phyloP scores from a whole-genome alignment of 2,329 filamentous ascomycete species.

The Trichoderma koningiopsis region DNA sequence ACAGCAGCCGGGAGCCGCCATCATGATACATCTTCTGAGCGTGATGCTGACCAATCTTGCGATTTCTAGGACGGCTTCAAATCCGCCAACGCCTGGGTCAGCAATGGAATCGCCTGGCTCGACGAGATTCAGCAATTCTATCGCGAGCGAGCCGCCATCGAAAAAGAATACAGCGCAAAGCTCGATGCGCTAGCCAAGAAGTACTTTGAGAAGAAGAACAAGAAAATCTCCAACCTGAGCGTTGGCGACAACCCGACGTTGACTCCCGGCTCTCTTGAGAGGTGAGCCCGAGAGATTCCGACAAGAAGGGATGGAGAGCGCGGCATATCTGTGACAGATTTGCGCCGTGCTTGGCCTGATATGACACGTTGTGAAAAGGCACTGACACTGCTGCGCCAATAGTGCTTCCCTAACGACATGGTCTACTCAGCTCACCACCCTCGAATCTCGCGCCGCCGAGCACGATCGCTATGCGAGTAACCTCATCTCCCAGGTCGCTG shows the following conservation, averaged over 20 bases:
- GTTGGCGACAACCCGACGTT: slow-evolving; percentile 91
- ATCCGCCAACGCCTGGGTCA: slow-evolving; percentile 88
- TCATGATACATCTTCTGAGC: not conserved
- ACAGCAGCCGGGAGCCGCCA: not conserved
- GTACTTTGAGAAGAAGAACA: slow-evolving; percentile 95
- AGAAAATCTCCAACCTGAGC: slow-evolving; percentile 82
- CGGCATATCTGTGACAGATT: not conserved
- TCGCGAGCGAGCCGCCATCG: slow-evolving; percentile 87
- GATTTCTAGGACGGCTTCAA: slow-evolving; percentile 85
- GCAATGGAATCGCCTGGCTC: slow-evolving; percentile 88
- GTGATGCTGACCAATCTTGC: not conserved
- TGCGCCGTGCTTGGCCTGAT: not conserved
- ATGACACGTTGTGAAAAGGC: not conserved
- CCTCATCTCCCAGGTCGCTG: slow-evolving; percentile 77
- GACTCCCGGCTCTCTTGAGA: slow-evolving; percentile 94
- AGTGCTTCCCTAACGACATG: slow-evolving; percentile 95
- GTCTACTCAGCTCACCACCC: slow-evolving; percentile 87
- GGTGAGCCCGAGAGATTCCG: slow-evolving; percentile 46
- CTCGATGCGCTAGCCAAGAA: slow-evolving; percentile 87
- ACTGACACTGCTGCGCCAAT: slow-evolving; percentile 6
- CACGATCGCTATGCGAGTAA: slow-evolving; percentile 84
- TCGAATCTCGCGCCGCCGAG: slow-evolving; percentile 85
- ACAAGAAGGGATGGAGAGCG: not conserved
- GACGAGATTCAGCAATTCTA: slow-evolving; percentile 98
- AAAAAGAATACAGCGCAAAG: slow-evolving; percentile 94